phyloP scores from a whole-genome alignment of 176 grass and related monocot species.

The Coix lacrymajobi region DNA sequence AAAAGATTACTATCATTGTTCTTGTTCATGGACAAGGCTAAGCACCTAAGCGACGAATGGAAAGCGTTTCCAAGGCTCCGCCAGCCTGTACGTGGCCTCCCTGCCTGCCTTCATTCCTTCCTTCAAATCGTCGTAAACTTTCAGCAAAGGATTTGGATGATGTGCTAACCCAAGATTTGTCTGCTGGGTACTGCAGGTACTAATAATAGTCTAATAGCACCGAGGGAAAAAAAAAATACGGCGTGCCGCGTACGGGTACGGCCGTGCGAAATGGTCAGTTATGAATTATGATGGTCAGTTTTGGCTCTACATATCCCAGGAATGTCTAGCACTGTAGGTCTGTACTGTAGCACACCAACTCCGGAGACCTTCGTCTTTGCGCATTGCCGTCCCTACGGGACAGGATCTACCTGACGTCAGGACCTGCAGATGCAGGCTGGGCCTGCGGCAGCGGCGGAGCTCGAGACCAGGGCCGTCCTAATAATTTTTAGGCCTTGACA shows the following conservation, averaged over 20 bases:
- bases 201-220: not conserved
- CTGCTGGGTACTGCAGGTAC: not conserved
- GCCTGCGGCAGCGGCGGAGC: too few relatives aligned
- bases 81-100: not conserved
- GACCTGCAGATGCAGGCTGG: not conserved
- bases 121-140: not conserved
- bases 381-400: not conserved
- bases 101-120: constrained; percentile 19
- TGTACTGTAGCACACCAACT: not conserved
- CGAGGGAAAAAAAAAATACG: not conserved
- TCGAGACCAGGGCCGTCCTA: too few relatives aligned
- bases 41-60: not conserved
- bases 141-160: not conserved
- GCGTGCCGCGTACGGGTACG: not conserved
- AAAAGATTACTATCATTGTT: not conserved
- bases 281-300: not conserved
- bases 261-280: not conserved
- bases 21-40: not conserved
- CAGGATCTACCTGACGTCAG: not conserved
- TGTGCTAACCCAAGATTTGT: not conserved
- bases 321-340: not conserved
- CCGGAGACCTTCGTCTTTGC: too few relatives aligned
- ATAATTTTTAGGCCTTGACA: too few relatives aligned
- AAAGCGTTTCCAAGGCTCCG: not conserved
- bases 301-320: not conserved